Percentiles rank a stretch among this genome's conserved stretches.
phyloP scores from a whole-genome alignment of 768 basidiomycete species.

The Tricholoma sp. region DNA sequence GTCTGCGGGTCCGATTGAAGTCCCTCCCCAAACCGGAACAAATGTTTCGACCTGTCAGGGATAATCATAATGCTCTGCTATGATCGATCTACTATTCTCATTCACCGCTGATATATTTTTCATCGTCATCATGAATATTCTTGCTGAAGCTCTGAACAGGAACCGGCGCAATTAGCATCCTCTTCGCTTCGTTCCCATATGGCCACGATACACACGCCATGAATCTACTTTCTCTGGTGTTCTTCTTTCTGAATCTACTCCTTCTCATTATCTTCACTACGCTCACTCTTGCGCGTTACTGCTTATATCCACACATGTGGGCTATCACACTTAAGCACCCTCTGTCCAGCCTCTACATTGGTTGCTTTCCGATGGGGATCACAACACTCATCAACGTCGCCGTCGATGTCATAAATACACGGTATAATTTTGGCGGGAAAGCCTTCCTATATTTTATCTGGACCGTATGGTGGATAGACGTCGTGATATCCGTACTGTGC shows the following conservation, averaged over 20 bases:
- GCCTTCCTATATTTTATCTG: slow-evolving; percentile 47
- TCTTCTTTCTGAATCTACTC: slow-evolving; percentile 33
- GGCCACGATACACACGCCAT: slow-evolving; percentile 35
- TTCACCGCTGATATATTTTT: neutral
- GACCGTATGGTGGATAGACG: slow-evolving; percentile 64
- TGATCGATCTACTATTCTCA: neutral
- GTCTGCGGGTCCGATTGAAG: neutral
- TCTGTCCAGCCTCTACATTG: slow-evolving; percentile 43
- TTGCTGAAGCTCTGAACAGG: slow-evolving; percentile 20
- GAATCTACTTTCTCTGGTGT: slow-evolving; percentile 19
- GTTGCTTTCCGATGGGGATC: slow-evolving; percentile 43
- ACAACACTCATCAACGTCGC: slow-evolving; percentile 46
- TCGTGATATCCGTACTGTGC: slow-evolving; percentile 45
- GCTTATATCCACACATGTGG: slow-evolving; percentile 38
- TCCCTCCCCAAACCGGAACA: no score
- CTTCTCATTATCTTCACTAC: slow-evolving; percentile 40
- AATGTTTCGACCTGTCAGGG: neutral
- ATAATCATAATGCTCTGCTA: neutral
- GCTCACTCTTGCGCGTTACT: slow-evolving; percentile 35
- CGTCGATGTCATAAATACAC: slow-evolving; percentile 33
- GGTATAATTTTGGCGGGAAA: slow-evolving; percentile 42
- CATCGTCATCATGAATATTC: neutral
- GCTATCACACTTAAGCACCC: slow-evolving; percentile 42
- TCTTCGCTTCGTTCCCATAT: slow-evolving; percentile 58
- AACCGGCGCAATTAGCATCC: slow-evolving; percentile 47